Base-by-base conservation (phyloP, 108 stramenopile genomes). In the Fistulifera pelliculosa region DNA sequence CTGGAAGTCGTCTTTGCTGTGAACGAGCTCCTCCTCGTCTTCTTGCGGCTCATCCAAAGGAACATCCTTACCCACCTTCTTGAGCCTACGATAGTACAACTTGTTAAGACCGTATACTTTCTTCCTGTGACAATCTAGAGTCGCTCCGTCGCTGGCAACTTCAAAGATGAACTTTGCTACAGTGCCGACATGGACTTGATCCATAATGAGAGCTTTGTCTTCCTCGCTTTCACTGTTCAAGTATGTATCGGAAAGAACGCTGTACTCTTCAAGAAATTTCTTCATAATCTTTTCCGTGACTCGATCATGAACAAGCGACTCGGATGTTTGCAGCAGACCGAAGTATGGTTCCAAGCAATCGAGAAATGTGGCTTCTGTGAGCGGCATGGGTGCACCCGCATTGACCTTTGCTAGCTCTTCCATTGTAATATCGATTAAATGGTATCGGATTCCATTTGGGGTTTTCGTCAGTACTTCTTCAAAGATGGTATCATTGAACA, bases 401-500 rank as follows among this genome's bases (percentile, higher is more conserved):
- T 79, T 84, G n/a, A 71, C 85, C 38, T 77, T 74, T 10, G 81
- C 83, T 19, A 96, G 66, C 65, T 96, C 95, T 13, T 79, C 81
- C 28, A 96, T 47, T 25, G 64, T 64, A 47, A 96, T 65, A 57
- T 96, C 95, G 52, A 90, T 83, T 28, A 96, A 49, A 63, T 96
- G 95, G 64, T 71, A 87, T 23, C 95, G 73, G 18, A 94, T 38
- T 28, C 95, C 95, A 60, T 96, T 93, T 11, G 73, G 78, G n/a
- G 62, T 66, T 58, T 87, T 53, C n/a, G 63, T 54, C 13, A 96
- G 74, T 12, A 83, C 85, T 69, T 93, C 87, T 27, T 87, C 80
- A 58, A 73, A 75, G 50, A 96, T 64, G 41, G 72, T 76, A 66
- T 94, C 90, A 56, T 93, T 90, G 74, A 96, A 92, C 17, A 87